Conservation (phyloP, 495 filamentous ascomycete species). For the Neurospora sp. region DNA sequence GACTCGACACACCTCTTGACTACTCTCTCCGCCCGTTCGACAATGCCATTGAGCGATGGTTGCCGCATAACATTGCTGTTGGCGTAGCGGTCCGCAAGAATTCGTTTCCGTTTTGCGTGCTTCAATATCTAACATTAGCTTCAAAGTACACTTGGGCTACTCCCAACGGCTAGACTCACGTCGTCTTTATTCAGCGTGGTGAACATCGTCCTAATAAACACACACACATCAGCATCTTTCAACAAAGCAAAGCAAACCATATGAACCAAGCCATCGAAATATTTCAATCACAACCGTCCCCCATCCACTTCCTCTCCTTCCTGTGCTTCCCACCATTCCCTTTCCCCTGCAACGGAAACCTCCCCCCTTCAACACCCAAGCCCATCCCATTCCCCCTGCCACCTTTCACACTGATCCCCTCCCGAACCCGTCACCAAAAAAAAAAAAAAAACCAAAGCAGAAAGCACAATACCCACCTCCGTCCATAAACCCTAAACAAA, state of each 20-base stretch:
- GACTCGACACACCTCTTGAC: slow-evolving; percentile 37
- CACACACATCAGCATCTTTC: neutral
- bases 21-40: slow-evolving; percentile 43
- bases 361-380: too few species aligned
- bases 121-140: slow-evolving; percentile 8
- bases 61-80: slow-evolving; percentile 52
- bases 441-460: neutral
- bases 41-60: slow-evolving; percentile 42
- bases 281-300: neutral
- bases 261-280: neutral
- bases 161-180: slow-evolving; percentile 20
- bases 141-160: neutral
- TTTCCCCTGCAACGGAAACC: too few species aligned
- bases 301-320: neutral
- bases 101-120: slow-evolving; percentile 49
- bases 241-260: neutral
- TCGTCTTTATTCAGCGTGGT: slow-evolving; percentile 47
- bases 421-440: neutral
- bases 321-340: neutral
- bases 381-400: too few species aligned
- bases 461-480: slow-evolving; percentile 27
- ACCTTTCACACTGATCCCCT: neutral
- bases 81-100: slow-evolving; percentile 54
- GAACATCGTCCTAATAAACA: slow-evolving; percentile 43
- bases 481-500: slow-evolving; percentile 48